Evolutionary conservation across 2,329 filamentous ascomycete species (phyloP), one percentile per base, ranked within the genome.

Genomic region (Cladophialophora exuberans): DNA sequence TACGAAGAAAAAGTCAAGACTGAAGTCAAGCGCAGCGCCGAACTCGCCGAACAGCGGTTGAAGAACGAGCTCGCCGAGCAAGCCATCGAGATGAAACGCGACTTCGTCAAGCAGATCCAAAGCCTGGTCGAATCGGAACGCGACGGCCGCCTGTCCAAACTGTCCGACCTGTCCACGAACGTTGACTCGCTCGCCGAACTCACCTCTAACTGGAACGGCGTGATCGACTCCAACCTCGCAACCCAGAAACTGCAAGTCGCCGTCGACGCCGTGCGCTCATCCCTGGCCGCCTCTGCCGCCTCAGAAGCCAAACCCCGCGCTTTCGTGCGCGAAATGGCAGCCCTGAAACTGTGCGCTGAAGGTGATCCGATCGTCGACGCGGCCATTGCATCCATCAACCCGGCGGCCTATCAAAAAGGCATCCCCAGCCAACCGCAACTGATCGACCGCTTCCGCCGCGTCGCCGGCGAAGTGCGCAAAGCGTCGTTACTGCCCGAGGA

Each of bases 171-270:
- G 25, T 88, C 87, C 15, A 77, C 83, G 28, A 87, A 86, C 10
- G 89, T 99, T 15, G 79, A 81, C 33, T 89, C 95, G 65, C 84
- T 99, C 10, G 92, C 97, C 76, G 86, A 86, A 72, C 83, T 99
- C 51, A 95, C 92, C 1, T 83, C 84, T 1, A 87, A 90, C 62
- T 97, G 91, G 91, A 95, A 93, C 73, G 84, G 86, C 35, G 90
- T 97, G 31, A 85, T 99, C 18, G 91, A 97, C 70, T 80, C 83
- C 57, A 97, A 94, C 75, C 83, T 97, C 60, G 88, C 89, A 73
- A 97, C 94, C 0, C 94, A 99, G 74, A 92, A 97, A 75, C 85
- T 99, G 23, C 90, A 97, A 69, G 90, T 99, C 30, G 94, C 94
- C 17, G 88, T 97, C 25, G 94, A 99, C 70, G 90, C 93, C 33